Base-by-base conservation (phyloP, 2,329 filamentous ascomycete species). In the Aureobasidium vineae region DNA sequence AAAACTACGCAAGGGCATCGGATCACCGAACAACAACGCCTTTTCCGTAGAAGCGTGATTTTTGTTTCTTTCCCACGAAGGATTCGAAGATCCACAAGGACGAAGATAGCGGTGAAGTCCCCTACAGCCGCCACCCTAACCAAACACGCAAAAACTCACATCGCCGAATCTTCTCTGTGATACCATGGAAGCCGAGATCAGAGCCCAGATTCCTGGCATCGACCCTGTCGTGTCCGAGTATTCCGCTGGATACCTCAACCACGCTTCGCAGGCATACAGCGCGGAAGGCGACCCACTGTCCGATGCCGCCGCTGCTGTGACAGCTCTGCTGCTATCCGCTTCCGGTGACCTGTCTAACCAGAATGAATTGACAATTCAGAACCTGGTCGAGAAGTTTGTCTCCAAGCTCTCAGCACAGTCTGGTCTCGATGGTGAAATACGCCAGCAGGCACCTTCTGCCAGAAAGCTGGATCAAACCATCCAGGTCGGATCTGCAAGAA, bases 381-480 rank as follows among this genome's bases (percentile, higher is more conserved):
- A 89, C 68, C 84, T 99, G 52, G 92, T 99, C 11, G 86, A 90
- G 72, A 97, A 93, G 80, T 97, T 96, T 85, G 91, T 97, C 66
- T 85, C 89, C 69, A 90, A 88, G 72, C 89, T 97, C 71, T 89
- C 88, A 75, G 86, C 88, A 69, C 86, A 86, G 67, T 89, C 91
- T 80, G 90, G 88, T 66, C 75, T 81, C 59, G 83, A 89, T 77
- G 84, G 87, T 57, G 86, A 92, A 77, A 83, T 84, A 63, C 82
- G 84, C 70, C 87, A 89, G 74, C 86, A 89, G 72, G 90, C 90
- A 11, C 90, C 91, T 23, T 86, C 87, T 8, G 91, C 94, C 68
- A 92, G 84, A 78, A 90, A 92, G 73, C 86, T 99, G 23, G 95
- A 98, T 74, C 93, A 98, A 78, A 91, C 93, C 68, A 91, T 97